Conservation (phyloP, 768 basidiomycete species). For the Lyophyllum shimeji region DNA sequence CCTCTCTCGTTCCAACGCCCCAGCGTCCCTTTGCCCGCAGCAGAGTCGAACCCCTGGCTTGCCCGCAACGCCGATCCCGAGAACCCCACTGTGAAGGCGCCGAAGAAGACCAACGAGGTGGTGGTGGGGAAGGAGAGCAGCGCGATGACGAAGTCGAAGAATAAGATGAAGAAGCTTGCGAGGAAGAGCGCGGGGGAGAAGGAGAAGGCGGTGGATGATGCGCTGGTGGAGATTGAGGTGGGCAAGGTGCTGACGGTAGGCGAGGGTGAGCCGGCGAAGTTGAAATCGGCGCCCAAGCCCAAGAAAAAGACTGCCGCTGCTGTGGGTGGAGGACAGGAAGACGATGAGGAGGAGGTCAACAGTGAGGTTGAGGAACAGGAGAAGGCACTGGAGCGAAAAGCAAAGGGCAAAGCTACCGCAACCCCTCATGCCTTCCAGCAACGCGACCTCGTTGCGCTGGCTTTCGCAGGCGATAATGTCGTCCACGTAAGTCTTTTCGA, state of each 20-base stretch:
- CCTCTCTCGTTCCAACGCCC: constrained; percentile 14
- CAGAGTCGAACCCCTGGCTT: constrained; percentile 81
- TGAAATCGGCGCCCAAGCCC: constrained; percentile 29
- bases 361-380: constrained; percentile 77
- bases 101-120: constrained; percentile 74
- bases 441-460: constrained; percentile 87
- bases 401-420: constrained; percentile 44
- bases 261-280: constrained; percentile 21
- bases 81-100: constrained; percentile 37
- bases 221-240: constrained; percentile 73
- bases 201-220: constrained; percentile 69
- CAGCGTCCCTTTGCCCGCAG: constrained; percentile 12
- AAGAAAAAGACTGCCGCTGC: constrained; percentile 39
- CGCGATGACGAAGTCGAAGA: constrained; percentile 62
- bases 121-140: constrained; percentile 68
- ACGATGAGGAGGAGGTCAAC: constrained; percentile 53
- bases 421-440: constrained; percentile 75
- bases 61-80: constrained; percentile 25
- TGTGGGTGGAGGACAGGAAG: constrained; percentile 43
- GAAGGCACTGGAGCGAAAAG: constrained; percentile 35
- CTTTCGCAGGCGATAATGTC: constrained; percentile 97
- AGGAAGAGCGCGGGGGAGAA: constrained; percentile 57
- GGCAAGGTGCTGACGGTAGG: constrained; percentile 43
- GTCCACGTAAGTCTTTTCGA: constrained; percentile 80
- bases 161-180: constrained; percentile 68